Conservation (phyloP, 345 rosid species). For the Bruguiera gymnorhiza region DNA sequence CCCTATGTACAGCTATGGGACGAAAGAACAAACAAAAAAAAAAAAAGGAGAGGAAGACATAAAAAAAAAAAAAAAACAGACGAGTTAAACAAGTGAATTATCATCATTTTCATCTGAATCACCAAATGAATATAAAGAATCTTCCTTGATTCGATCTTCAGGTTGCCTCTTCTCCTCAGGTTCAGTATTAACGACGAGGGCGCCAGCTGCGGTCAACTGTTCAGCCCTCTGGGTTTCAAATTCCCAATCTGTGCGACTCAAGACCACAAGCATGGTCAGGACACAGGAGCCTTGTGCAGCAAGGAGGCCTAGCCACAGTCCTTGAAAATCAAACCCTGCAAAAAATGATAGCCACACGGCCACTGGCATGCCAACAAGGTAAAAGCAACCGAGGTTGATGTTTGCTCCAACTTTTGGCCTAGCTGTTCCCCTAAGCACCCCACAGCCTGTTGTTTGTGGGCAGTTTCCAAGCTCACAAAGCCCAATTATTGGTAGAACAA, state of each 20-base stretch:
- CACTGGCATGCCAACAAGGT: slow-evolving; percentile 76
- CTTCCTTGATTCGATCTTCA: slow-evolving; percentile 37
- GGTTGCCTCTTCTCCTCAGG: slow-evolving; percentile 25
- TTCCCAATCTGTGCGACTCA: slow-evolving; percentile 69
- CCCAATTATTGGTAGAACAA: slow-evolving; percentile 74
- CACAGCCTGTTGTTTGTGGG: slow-evolving; percentile 83
- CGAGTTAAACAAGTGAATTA: slow-evolving; percentile 20
- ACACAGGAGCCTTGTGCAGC: slow-evolving; percentile 84
- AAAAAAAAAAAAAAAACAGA: not conserved
- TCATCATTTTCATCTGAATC: slow-evolving; percentile 21
- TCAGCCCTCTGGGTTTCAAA: slow-evolving; percentile 52
- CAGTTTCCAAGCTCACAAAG: slow-evolving; percentile 89
- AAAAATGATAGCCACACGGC: slow-evolving; percentile 65
- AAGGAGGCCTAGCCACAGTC: slow-evolving; percentile 76
- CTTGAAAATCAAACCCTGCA: slow-evolving; percentile 57
- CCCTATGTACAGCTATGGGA: slow-evolving; percentile 8
- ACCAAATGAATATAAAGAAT: slow-evolving; percentile 25
- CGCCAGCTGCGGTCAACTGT: slow-evolving; percentile 40
- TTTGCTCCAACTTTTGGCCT: slow-evolving; percentile 82
- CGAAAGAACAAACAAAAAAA: slow-evolving; percentile 9
- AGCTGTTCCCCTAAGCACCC: slow-evolving; percentile 78
- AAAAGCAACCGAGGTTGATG: slow-evolving; percentile 78
- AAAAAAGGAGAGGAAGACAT: not conserved
- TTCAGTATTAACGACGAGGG: slow-evolving; percentile 12
- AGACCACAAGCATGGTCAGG: slow-evolving; percentile 53